Base-by-base conservation (phyloP, 2,329 filamentous ascomycete genomes). In the Aspergillus sp. region DNA sequence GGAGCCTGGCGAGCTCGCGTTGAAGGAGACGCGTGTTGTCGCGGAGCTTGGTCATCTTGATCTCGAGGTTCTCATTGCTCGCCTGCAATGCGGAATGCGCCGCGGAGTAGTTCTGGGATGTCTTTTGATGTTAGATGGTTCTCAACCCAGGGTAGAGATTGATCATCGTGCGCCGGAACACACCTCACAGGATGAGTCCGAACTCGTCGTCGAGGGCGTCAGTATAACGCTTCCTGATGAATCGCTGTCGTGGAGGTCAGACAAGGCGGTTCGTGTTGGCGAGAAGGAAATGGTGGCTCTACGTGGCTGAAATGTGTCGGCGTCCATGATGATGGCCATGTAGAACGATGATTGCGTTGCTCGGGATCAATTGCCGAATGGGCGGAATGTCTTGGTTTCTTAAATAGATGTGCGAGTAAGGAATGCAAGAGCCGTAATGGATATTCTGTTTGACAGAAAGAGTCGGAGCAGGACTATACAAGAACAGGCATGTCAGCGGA, bases 1-100 rank as follows among this genome's bases (percentile, higher is more conserved):
- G 41, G 13, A 57, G 44, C 12, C 43, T 43, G 19, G 39, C 37
- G 15, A 52, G 30, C 17, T 57, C 55, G 14, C 40, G 38, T 24
- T 47, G 41, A 28, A 55, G 52, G 8, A 34, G 39, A 14, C 33
- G 11, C 2, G 41, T 36, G 27, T 45, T 45, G 8, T 26, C 35
- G 13, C 41, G 43, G 13, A 58, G 14, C 34, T 48, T 44, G 17
- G 32, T 26, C 16, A 57, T 35, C 17, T 43, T 49, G 15, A 30
- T 26, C 19, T 52, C 43, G 20, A 58, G 43, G 16, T 43, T 30
- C n/a, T 49, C 32, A 32, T 58, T 57, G 34, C 40, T 47, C 8
- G 29, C 33, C 15, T 49, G 32, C 11, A 58, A 40, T 4, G 47
- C 42, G 10, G 27, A 35, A 11, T 51, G 39, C 12, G 44, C 35